Conservation (phyloP, 2,329 filamentous ascomycete genomes). For the Monosporascus cannonballus region DNA sequence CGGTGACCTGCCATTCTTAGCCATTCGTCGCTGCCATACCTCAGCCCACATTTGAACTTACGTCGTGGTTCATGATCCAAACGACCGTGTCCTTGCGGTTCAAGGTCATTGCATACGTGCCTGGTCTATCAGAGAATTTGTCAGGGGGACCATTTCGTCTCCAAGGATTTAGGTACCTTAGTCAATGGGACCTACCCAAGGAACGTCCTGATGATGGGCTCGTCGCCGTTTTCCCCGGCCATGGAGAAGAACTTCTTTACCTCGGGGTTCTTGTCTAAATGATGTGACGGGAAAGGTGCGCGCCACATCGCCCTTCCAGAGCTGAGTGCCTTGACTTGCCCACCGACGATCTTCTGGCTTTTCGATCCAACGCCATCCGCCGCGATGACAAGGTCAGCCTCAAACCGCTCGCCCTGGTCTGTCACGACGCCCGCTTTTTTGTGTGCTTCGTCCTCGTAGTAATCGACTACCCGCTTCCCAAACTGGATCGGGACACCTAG, state of each 20-base stretch:
- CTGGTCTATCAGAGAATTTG: conserved; percentile 28
- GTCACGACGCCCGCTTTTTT: conserved; percentile 40
- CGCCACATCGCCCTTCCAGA: conserved; percentile 38
- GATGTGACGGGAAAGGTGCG: conserved; percentile 33
- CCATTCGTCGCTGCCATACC: background rate
- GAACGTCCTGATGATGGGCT: conserved; percentile 38
- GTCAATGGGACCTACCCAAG: conserved; percentile 33
- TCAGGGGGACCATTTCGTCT: conserved; percentile 3
- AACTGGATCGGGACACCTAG: conserved; percentile 42
- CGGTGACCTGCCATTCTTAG: conserved; percentile 23
- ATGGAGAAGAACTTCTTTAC: conserved; percentile 35
- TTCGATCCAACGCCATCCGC: conserved; percentile 42
- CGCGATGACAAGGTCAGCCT: conserved; percentile 41
- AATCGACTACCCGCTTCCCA: conserved; percentile 40
- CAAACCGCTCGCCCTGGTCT: conserved; percentile 41
- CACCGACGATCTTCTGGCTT: conserved; percentile 36
- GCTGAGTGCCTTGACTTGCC: conserved; percentile 34
- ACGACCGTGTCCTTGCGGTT: conserved; percentile 28
- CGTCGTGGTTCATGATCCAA: conserved; percentile 34
- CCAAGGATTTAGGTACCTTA: conserved; percentile 13
- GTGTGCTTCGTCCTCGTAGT: conserved; percentile 38
- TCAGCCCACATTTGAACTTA: conserved; percentile 7
- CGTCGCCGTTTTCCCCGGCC: conserved; percentile 32
- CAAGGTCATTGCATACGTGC: conserved; percentile 32
- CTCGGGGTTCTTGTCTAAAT: conserved; percentile 34